Evolutionary conservation across 169 alveolate species (phyloP), one percentile per base, ranked within the genome.

Genomic region (Eimeria falciformis): DNA sequence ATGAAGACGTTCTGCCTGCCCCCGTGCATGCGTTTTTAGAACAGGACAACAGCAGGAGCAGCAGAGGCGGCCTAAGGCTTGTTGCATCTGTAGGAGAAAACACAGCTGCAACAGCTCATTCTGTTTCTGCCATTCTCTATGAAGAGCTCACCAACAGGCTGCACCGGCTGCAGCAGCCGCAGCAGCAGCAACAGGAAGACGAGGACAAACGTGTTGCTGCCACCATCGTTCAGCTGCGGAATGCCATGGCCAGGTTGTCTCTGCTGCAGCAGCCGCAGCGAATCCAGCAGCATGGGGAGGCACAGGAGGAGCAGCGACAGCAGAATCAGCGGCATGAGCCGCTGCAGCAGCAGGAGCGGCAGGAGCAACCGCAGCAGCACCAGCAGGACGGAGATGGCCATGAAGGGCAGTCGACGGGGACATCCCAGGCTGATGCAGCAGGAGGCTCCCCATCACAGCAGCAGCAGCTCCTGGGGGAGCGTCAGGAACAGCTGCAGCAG

Each of bases 191-290:
- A 56, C 83, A 43, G 83, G 40, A 71, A 27, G 83, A 21, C 29
- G 53, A 40, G 5, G 83, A 23, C 14, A n/a, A 27, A 3, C 58
- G 58, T 6, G 9, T 56, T 12, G 17, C 53, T 9, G 83, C 53
- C 11, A 43, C 56, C 21, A 71, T 71, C 37, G 37, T 3, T 21
- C 33, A 71, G 83, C 58, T 71, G 83, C 83, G 29, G 43, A 43
- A 9, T 56, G 83, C 83, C 7, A 71, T 71, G 83, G 83, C 17
- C 53, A 50, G 83, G 25, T 56, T 71, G 58, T 71, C 83, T 23
- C n/a, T 71, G 58, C 83, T 71, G 27, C 83, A 71, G 83, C 83
- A 33, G 58, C 83, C 33, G 83, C 73, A 62, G 43, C 33, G 23
- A 12, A 12, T 21, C 14, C 83, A 71, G 83, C 83, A 71, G 56